Base-by-base conservation (phyloP, 1,284 basidiomycete genomes). In the Somion occarium region DNA sequence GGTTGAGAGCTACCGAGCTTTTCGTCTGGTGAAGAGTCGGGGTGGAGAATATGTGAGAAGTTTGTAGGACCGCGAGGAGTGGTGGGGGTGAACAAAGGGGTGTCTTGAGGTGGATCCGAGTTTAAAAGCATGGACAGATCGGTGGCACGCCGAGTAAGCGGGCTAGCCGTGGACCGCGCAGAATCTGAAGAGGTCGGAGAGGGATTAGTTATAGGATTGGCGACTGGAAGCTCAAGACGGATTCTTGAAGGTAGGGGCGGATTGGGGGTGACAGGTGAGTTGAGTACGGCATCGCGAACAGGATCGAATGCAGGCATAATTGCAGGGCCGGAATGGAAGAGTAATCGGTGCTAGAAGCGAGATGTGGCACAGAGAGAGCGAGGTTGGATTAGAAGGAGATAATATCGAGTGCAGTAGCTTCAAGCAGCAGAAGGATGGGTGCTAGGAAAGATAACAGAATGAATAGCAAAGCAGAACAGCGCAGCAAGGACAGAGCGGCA, bases 291-390 rank as follows among this genome's bases (percentile, higher is more conserved):
- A 76, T 89, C 86, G 64, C 86, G 79, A 54, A 89, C 87, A 63
- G 88, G 88, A 76, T 90, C 87, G 74, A 88, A 90, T 54, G 82
- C 82, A 62, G 85, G 85, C 86, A 88, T 86, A 57, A 59, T 51
- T 42, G 48, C 11, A 26, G 30, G 15, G 15, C 7, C 30, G 30
- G 30, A 34, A 34, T 34, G 30, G 30, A 34, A 34, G 30, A 7
- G 30, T 7, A 34, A 34, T 7, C 7, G 30, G 15, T 15, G 15
- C 30, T 34, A 34, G 30, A 34, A 34, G 30, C 30, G 30, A 34
- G 30, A 15, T 34, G 30, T 7, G 15, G 15, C 7, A 34, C 30
- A 34, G 30, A 34, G 15, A 34, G 30, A 7, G 30, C 7, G 30
- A 34, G 30, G n/a, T n/a, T n/a, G 30, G 30, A 34, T 34, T 34